Evolutionary conservation across 73 alveolate species (phyloP), one percentile per base, ranked within the genome.

Genomic region (Paramecium octaurelia): DNA sequence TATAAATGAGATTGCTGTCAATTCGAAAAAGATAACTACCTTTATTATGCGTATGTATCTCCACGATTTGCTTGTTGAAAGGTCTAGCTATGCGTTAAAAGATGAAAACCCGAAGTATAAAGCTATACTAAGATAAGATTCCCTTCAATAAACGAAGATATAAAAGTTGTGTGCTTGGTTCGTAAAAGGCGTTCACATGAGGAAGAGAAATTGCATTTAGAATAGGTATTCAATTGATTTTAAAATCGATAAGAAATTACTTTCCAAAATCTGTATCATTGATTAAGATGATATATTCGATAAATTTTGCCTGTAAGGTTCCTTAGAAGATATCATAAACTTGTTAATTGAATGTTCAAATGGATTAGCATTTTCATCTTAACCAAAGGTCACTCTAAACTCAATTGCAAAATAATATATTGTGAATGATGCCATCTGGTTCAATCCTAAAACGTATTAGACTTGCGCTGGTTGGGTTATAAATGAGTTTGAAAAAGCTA

Each of bases 401-500:
- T 31, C 21, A 21, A 27, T 64, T 14, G 46, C 84, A 31, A 80
- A 80, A 48, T 46, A 80, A 48, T 80, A 44, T 46, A 44, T 42
- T 80, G 91, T 80, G 4, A 31, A 42, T 31, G 57, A 80, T 48
- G 91, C 91, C 21, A 80, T 80, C 10, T 80, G 91, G 91, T 80
- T 80, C 38, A 80, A 80, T 80, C 91, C 91, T 12, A 80, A 44
- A 43, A 80, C 91, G 4, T 80, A 80, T 48, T 80, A 80, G 18
- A 80, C 76, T 1, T 80, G 91, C 24, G 91, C 91, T 31, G 91
- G 76, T 16, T 80, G 91, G 91, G 57, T 80, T 8, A 80, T 80
- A 20, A 80, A 80, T 24, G 91, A 80, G 14, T 44, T 40, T 42
- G 91, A 80, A 23, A 80, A 80, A 43, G 70, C 70, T 11, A 46